These are phyloP conservation scores for Fusarium circinatum DNA, from an alignment of 2,329 filamentous ascomycete genomes.

Conservation along the genomic window DNA sequence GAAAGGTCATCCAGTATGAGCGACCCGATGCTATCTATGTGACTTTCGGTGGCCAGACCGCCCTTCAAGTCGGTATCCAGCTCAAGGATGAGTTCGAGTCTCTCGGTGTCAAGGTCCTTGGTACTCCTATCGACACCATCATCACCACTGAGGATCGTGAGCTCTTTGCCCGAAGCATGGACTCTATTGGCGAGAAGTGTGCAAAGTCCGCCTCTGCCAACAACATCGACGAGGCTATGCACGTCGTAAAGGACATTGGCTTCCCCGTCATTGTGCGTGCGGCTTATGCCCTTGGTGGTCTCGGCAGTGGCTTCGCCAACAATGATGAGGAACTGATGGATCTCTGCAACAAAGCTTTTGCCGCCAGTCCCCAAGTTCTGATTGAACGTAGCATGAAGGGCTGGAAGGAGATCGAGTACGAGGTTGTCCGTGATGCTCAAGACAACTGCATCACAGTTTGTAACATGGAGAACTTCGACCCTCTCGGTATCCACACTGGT, in stretches of 20 bases:
- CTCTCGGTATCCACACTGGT: slow-evolving; percentile 95
- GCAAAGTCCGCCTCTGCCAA: slow-evolving; percentile 96
- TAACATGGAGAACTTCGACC: slow-evolving; percentile 99
- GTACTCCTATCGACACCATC: slow-evolving; percentile 97
- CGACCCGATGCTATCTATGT: slow-evolving; percentile 96
- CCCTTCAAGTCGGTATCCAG: slow-evolving; percentile 95
- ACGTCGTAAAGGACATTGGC: slow-evolving; percentile 88
- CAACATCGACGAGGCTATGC: slow-evolving; percentile 86
- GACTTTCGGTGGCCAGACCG: slow-evolving; percentile 97
- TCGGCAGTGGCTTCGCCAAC: slow-evolving; percentile 95
- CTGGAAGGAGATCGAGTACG: slow-evolving; percentile 99
- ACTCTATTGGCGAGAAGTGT: slow-evolving; percentile 97
- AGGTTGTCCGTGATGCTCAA: slow-evolving; percentile 92
- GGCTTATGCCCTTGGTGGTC: slow-evolving; percentile 92
- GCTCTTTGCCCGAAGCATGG: slow-evolving; percentile 97
- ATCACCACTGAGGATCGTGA: slow-evolving; percentile 99
- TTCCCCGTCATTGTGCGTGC: slow-evolving; percentile 98
- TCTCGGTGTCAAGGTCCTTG: slow-evolving; percentile 92
- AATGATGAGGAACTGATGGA: slow-evolving; percentile 84
- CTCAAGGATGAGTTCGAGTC: slow-evolving; percentile 96
- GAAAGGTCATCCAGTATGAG: slow-evolving; percentile 96
- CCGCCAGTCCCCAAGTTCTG: slow-evolving; percentile 92
- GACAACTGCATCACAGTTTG: slow-evolving; percentile 99
- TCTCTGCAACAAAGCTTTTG: slow-evolving; percentile 94
- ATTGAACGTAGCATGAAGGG: slow-evolving; percentile 99